Percentiles rank a stretch among this genome's conserved stretches.
Conservation (phyloP, 495 filamentous ascomycete genomes). For the Tuber brumale region DNA sequence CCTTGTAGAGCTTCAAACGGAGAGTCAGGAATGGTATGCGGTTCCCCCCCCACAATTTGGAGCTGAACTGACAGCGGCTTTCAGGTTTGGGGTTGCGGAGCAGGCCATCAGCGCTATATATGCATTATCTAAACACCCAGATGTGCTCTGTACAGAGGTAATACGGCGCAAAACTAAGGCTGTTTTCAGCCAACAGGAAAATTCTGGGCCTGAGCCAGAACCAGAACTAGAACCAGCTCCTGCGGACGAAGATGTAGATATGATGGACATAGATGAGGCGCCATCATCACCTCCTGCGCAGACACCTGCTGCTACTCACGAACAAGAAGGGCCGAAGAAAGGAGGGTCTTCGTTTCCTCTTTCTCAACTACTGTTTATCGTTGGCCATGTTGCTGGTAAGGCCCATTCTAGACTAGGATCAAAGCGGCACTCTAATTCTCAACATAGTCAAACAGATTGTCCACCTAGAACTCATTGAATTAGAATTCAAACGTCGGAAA, state of each 20-base stretch:
- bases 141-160: conserved; percentile 87
- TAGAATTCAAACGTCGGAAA: conserved; percentile 95
- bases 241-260: conserved; percentile 34
- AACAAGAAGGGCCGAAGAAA: conserved; percentile 48
- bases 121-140: conserved; percentile 85
- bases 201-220: conserved; percentile 40
- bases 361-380: conserved; percentile 88
- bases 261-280: conserved; percentile 40
- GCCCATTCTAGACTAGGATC: background rate
- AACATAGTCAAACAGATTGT: conserved; percentile 82
- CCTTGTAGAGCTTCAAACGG: conserved; percentile 72
- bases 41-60: background rate
- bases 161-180: conserved; percentile 75
- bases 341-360: conserved; percentile 57
- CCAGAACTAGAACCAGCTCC: conserved; percentile 34
- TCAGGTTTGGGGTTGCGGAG: conserved; percentile 75
- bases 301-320: conserved; percentile 40
- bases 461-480: conserved; percentile 94
- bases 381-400: conserved; percentile 76
- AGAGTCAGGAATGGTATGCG: conserved; percentile 86
- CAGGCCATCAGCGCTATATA: conserved; percentile 96
- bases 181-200: conserved; percentile 57
- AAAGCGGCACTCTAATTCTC: background rate
- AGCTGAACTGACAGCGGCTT: background rate
- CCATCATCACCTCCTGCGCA: conserved; percentile 28